A percentile compares a stretch with the other conserved stretches of the same genome.
phyloP scores from a whole-genome alignment of 768 basidiomycete species.

The Hydnum rufescens region DNA sequence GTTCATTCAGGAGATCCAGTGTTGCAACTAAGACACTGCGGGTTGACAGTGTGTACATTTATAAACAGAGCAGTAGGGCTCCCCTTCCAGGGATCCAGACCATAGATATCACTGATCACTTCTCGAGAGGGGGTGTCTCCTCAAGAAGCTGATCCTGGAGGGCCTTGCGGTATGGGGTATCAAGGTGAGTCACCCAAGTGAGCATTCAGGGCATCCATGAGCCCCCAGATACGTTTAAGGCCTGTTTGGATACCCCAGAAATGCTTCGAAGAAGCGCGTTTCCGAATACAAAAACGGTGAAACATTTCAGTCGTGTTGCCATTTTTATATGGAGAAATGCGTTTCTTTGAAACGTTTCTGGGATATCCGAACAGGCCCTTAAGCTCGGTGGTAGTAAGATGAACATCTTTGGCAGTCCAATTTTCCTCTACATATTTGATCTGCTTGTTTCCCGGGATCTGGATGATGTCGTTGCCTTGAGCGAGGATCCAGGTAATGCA shows the following conservation, averaged over 20 bases:
- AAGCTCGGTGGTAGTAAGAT: background rate
- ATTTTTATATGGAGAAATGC: too few species aligned
- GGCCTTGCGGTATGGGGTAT: background rate
- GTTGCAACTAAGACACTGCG: too few species aligned
- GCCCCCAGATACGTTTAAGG: background rate
- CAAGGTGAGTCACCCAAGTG: background rate
- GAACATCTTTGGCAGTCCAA: background rate
- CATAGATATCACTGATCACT: too few species aligned
- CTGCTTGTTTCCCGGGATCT: constrained; percentile 12
- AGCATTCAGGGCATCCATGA: background rate
- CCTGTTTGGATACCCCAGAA: too few species aligned
- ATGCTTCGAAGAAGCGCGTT: too few species aligned
- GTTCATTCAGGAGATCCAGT: constrained; percentile 4
- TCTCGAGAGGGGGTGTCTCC: background rate
- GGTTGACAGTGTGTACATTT: too few species aligned
- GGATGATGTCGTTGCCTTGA: constrained; percentile 12
- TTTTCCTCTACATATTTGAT: constrained; percentile 3
- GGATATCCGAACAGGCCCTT: too few species aligned
- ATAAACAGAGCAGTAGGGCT: too few species aligned
- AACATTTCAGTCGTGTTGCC: too few species aligned
- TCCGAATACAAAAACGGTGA: too few species aligned
- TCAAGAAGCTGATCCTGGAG: background rate
- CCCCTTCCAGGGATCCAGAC: too few species aligned
- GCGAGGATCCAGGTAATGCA: constrained; percentile 13
- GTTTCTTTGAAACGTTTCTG: too few species aligned